These are phyloP conservation scores for Candida sp. DNA, from an alignment of 1,139 yeast species.

Conservation along the genomic window DNA sequence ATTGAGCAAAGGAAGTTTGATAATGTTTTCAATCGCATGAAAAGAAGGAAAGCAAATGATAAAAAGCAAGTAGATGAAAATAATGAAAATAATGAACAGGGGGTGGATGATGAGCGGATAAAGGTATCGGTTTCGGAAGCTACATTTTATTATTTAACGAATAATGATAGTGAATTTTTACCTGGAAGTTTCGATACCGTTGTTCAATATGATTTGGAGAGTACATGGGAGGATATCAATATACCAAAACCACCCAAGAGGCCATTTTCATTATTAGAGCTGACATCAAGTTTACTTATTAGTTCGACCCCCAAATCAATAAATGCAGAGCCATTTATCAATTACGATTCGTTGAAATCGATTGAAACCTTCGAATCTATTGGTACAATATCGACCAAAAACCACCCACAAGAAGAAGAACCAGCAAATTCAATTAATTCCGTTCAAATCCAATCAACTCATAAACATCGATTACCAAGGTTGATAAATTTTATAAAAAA, in stretches of 20 bases:
- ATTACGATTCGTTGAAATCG: neutral
- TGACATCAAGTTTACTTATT: neutral
- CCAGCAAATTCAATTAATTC: neutral
- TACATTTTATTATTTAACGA: too few relatives aligned
- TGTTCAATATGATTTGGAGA: neutral
- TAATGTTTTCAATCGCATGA: neutral
- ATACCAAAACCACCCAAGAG: neutral
- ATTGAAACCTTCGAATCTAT: neutral
- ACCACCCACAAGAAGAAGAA: neutral
- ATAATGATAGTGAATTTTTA: too few relatives aligned
- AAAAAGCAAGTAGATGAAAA: neutral
- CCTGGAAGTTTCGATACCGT: neutral
- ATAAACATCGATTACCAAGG: neutral
- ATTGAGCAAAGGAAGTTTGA: neutral
- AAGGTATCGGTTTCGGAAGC: neutral
- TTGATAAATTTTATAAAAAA: neutral
- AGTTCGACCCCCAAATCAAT: neutral
- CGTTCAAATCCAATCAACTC: neutral
- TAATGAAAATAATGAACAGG: neutral
- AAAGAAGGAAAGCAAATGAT: neutral
- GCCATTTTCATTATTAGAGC: neutral
- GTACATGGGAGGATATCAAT: neutral
- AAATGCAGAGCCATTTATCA: neutral
- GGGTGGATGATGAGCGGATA: too few relatives aligned
- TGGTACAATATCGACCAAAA: neutral